Evolutionary conservation across 2,329 filamentous ascomycete species (phyloP).

Genomic region (Helotiales sp.): DNA sequence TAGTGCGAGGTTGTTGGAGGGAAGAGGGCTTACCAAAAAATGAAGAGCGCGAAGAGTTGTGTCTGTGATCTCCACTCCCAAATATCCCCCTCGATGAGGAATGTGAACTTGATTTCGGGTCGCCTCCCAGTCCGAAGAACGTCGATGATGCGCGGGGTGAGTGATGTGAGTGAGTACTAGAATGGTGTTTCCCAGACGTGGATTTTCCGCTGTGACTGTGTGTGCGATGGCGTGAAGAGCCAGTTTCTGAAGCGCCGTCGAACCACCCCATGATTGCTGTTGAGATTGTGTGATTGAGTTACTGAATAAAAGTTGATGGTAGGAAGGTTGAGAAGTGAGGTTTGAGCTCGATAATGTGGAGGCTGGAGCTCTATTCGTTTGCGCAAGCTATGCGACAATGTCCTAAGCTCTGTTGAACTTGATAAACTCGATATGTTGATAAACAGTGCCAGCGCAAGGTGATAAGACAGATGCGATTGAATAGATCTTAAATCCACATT

Average conservation of each 20-base stretch:
- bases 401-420: too few species aligned
- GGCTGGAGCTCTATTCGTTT: too few species aligned
- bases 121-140: slow-evolving; percentile 19
- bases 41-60: slow-evolving; percentile 44
- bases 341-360: not conserved
- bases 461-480: too few species aligned
- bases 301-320: not conserved
- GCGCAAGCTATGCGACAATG: not conserved
- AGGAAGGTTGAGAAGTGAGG: not conserved
- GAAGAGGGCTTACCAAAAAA: slow-evolving; percentile 33
- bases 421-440: too few species aligned
- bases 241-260: slow-evolving; percentile 39
- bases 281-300: not conserved
- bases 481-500: too few species aligned
- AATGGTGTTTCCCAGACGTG: slow-evolving; percentile 19
- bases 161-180: slow-evolving; percentile 11
- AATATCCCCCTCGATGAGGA: slow-evolving; percentile 51
- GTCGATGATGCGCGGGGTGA: slow-evolving; percentile 14
- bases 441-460: too few species aligned
- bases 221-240: slow-evolving; percentile 21
- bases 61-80: slow-evolving; percentile 39
- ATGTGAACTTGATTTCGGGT: slow-evolving; percentile 31
- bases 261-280: slow-evolving; percentile 46
- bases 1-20: not conserved
- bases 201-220: too few species aligned